Evolutionary conservation across 1,139 yeast species (phyloP), one percentile per base, ranked within the genome.

Genomic region (Kodamaea arcana): DNA sequence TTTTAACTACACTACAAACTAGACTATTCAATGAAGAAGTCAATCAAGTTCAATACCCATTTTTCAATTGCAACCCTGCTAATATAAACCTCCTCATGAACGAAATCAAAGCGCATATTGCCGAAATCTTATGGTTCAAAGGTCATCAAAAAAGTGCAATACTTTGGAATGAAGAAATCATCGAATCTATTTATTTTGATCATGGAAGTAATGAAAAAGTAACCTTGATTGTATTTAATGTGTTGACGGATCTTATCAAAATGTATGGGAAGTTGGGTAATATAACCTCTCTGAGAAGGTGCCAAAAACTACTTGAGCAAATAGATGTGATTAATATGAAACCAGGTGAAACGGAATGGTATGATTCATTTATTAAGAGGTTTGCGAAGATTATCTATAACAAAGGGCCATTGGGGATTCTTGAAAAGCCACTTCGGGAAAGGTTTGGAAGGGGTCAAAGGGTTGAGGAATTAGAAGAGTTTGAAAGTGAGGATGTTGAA

Each of bases 121-220:
- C 83, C 38, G 90, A 83, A 54, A 59, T 83, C 5, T 55, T 82
- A 44, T 83, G 87, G 84, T 72, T 71, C 5, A 65, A 72, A 40
- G 79, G 80, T 1, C 58, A 64, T 33, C 58, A 66, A 31, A 51
- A 63, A 26, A 75, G 75, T 40, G 83, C 88, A 1, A 62, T 80
- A 24, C 66, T 77, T 13, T 79, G 86, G 81, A 75, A 77, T 8
- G 81, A 80, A 51, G 79, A 78, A 34, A 72, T 68, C 3, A 52
- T 69, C 4, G 69, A 65, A 30, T 63, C 59, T 17, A 51, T 65
- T 17, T 69, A 58, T 43, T 54, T 56, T 42, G 57, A 54, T 33
- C 60, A 61, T 41, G 55, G 54, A 28, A 49, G 56, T 12, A 50
- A 59, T 15, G 42, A 59, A 3, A 50, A 55, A 27, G 62, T 59